Evolutionary conservation across 225 moss, liverwort and hornwort genomes (phyloP), one percentile per base, ranked within the genome.

Genomic region (Pseudisothecium myosuroides): DNA sequence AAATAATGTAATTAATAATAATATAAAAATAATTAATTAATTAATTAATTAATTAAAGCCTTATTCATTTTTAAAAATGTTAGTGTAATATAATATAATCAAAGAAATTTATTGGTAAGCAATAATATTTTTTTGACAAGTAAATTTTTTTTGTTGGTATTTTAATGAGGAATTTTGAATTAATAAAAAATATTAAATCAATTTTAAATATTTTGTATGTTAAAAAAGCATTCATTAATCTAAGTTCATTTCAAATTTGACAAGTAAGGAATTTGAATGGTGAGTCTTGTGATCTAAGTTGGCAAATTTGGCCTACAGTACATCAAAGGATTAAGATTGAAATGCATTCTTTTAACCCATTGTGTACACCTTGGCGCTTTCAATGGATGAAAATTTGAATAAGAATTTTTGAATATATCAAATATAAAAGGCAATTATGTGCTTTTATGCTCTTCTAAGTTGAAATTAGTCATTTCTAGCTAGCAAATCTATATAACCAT

Each of bases 1-100:
- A 81, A 22, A 9, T 14, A 79, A 0, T 20, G 26, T 7, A 14
- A 31, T 8, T 43, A 0, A 43, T 45, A 11, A n/a, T 0, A 77
- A 14, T n/a, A 7, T 11, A 8, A 80, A n/a, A n/a, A n/a, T n/a
- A n/a, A n/a, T n/a, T n/a, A n/a, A n/a, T n/a, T n/a, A n/a, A 56
- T 18, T 60, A 7, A 11, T 37, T 55, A 3, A 10, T 43, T 43
- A 0, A 43, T 28, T 9, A 43, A 43, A 27, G 27, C 5, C 41
- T 29, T 73, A 1, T 28, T 29, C 10, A 14, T 6, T 29, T 45
- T 16, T 9, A 9, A 0, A 9, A 29, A 17, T 47, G 6, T 29
- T 74, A 6, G 7, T 19, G 20, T 2, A 17, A 32, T 49, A 2
- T 11, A 11, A 49, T 49, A 49, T 12, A 5, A 20, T 49, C 4